Evolutionary conservation across 352 stramenopile species (phyloP).

Genomic region (Phytopythium delawarense): DNA sequence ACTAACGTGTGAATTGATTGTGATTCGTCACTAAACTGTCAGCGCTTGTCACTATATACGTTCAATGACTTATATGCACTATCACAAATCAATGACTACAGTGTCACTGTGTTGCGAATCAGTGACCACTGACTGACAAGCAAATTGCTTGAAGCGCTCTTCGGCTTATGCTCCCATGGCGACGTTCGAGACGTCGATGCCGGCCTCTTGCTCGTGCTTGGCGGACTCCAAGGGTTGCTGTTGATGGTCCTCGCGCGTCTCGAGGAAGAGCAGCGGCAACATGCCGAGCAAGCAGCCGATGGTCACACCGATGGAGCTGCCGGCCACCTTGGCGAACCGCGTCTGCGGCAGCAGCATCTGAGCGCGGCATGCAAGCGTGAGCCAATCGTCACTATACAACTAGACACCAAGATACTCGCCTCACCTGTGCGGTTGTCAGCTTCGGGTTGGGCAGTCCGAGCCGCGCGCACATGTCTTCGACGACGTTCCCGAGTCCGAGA

Average conservation of each 20-base stretch:
- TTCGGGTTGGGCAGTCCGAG: slow-evolving; percentile 54
- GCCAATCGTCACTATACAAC: background rate
- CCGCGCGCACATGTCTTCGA: slow-evolving; percentile 70
- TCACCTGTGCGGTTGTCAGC: slow-evolving; percentile 63
- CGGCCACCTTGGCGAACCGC: slow-evolving; percentile 60
- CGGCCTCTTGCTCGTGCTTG: background rate
- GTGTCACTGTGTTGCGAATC: too few relatives aligned
- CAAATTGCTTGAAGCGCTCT: background rate
- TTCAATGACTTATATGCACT: background rate
- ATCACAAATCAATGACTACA: background rate
- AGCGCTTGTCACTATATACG: background rate
- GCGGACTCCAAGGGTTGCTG: background rate
- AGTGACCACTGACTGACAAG: too few relatives aligned
- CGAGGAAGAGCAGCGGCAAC: slow-evolving; percentile 68
- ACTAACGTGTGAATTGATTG: background rate
- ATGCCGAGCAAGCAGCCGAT: slow-evolving; percentile 79
- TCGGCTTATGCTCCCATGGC: background rate
- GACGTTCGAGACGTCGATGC: background rate
- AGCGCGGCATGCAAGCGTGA: background rate
- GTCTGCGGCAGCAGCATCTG: slow-evolving; percentile 64
- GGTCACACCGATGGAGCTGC: slow-evolving; percentile 64
- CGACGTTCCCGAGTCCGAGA: slow-evolving; percentile 69
- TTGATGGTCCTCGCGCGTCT: slow-evolving; percentile 40
- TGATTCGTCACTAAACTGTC: background rate
- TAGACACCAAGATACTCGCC: background rate